These are phyloP conservation scores for Actinomortierella ambigua DNA, from an alignment of 371 early-diverging fungal species.

Conservation along the genomic window DNA sequence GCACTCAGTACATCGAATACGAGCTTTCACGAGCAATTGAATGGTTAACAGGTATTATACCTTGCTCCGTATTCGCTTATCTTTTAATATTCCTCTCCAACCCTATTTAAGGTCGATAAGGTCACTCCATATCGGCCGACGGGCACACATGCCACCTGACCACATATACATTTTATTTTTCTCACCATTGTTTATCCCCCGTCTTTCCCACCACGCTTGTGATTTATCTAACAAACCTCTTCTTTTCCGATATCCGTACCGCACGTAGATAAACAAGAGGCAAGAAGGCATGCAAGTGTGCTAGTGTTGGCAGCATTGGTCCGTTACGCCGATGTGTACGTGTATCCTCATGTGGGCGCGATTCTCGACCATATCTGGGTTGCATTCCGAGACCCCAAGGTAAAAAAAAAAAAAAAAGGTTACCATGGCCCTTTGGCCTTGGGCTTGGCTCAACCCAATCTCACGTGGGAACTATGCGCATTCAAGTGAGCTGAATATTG, in stretches of 20 bases:
- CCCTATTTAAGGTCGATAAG: no score
- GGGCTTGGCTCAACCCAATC: no score
- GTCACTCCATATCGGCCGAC: no score
- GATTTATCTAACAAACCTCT: neutral
- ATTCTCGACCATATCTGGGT: conserved; percentile 90
- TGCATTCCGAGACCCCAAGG: conserved; percentile 84
- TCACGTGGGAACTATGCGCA: no score
- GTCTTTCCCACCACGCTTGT: neutral
- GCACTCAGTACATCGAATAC: conserved; percentile 85
- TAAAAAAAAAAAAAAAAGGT: no score
- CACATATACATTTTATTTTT: no score
- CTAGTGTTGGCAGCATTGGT: conserved; percentile 86
- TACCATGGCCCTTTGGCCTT: conserved; percentile 29
- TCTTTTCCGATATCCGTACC: neutral
- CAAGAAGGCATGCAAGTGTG: conserved; percentile 87
- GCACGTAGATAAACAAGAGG: conserved; percentile 74
- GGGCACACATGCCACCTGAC: no score
- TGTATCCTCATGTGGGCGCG: conserved; percentile 84
- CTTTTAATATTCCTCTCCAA: neutral
- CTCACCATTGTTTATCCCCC: no score
- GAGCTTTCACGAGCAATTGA: conserved; percentile 90
- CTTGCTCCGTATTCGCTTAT: neutral
- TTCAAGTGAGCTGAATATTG: no score
- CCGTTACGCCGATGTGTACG: conserved; percentile 81
- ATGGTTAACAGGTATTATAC: conserved; percentile 81